Percentiles rank a stretch among this genome's conserved stretches.
Conservation (phyloP, 441 rosid genomes). For the Populus tomentosa region DNA sequence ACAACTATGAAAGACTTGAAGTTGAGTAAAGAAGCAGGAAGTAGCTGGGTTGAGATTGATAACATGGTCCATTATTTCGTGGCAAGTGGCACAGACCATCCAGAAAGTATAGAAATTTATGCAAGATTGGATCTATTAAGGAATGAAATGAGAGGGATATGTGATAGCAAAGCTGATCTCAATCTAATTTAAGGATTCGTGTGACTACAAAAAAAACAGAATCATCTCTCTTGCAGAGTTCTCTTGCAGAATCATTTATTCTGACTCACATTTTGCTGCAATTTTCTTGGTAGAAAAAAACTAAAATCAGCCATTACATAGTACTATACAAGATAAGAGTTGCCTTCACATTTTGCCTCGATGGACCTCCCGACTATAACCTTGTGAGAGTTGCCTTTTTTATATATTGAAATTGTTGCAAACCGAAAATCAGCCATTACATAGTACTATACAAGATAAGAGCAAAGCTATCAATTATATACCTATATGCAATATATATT, state of each 20-base stretch:
- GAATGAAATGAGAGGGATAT: slow-evolving; percentile 21
- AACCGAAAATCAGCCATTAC: no score
- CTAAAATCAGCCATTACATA: no score
- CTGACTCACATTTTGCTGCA: no score
- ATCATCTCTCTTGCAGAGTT: neutral
- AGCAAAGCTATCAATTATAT: no score
- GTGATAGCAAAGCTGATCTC: slow-evolving; percentile 2
- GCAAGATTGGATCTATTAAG: slow-evolving; percentile 20
- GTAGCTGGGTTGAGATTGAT: slow-evolving; percentile 58
- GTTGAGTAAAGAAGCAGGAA: slow-evolving; percentile 51
- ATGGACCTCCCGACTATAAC: no score
- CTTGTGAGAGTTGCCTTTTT: no score
- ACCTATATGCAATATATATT: no score
- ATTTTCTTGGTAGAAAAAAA: no score
- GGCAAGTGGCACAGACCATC: slow-evolving; percentile 50
- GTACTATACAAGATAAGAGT: no score
- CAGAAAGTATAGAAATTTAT: slow-evolving; percentile 35
- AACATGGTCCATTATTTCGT: slow-evolving; percentile 46
- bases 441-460: no score
- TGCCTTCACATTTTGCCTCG: no score
- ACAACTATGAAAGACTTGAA: slow-evolving; percentile 47
- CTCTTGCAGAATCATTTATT: neutral
- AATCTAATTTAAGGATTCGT: slow-evolving; percentile 5
- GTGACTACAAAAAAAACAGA: neutral
- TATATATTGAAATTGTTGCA: no score